phyloP scores from a whole-genome alignment of 2,329 filamentous ascomycete genomes.

The Talaromyces albobiverticillius region DNA sequence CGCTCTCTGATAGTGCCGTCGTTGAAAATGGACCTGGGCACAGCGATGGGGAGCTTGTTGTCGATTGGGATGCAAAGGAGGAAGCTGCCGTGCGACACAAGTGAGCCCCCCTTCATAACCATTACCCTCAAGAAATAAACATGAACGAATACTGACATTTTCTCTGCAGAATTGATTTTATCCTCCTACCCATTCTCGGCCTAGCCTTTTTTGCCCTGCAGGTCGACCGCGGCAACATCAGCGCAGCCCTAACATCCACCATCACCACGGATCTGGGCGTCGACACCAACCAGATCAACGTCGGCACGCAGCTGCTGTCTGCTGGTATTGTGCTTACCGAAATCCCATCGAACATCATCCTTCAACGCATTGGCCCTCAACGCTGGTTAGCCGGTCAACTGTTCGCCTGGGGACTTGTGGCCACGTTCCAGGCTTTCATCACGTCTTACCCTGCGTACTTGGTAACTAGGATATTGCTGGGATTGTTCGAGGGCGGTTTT shows the following conservation, averaged over 20 bases:
- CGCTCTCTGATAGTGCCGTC: conserved; percentile 11
- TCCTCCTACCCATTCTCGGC: conserved; percentile 28
- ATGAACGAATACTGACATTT: too few relatives aligned
- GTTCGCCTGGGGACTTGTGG: conserved; percentile 53
- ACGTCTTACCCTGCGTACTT: conserved; percentile 48
- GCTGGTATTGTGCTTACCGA: conserved; percentile 49
- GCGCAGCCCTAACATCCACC: conserved; percentile 53
- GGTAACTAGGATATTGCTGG: conserved; percentile 51
- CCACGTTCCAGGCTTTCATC: conserved; percentile 55
- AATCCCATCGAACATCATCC: conserved; percentile 54
- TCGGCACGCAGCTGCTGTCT: conserved; percentile 52
- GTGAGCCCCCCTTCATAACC: conserved; percentile 16
- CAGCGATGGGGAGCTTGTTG: conserved; percentile 19
- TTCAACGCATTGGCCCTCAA: conserved; percentile 52
- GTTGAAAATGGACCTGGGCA: conserved; percentile 15
- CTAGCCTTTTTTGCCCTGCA: conserved; percentile 28
- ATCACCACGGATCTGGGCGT: conserved; percentile 52
- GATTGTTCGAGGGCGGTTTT: conserved; percentile 54
- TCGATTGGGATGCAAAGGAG: conserved; percentile 27
- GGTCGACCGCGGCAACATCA: conserved; percentile 40
- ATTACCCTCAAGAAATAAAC: too few relatives aligned
- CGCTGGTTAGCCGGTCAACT: conserved; percentile 55
- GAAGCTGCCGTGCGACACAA: conserved; percentile 25
- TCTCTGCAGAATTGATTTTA: conserved; percentile 25
- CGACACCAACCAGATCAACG: conserved; percentile 54